Percentiles rank a stretch among this genome's conserved stretches.
Conservation (phyloP, 805 yeast genomes). For the Cyberlindnera saturnus region DNA sequence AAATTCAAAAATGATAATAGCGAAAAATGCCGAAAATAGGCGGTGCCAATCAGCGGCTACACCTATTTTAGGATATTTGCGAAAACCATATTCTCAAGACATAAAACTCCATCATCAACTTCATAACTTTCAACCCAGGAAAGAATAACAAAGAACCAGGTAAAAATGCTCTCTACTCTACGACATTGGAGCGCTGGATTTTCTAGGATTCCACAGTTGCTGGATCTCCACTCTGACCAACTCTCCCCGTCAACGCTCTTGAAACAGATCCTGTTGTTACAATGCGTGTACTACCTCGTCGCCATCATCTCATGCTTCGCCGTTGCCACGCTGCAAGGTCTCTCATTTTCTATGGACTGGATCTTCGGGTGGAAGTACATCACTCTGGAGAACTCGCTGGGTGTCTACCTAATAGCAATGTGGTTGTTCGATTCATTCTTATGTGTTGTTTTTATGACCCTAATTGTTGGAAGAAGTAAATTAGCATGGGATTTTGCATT, state of each 20-base stretch:
- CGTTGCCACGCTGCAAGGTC: slow-evolving; percentile 65
- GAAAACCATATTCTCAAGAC: too few species aligned
- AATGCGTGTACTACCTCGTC: slow-evolving; percentile 68
- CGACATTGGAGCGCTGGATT: slow-evolving; percentile 12
- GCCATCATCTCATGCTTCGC: slow-evolving; percentile 63
- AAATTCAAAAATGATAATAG: neutral
- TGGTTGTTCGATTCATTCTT: slow-evolving; percentile 84
- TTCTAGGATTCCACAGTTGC: slow-evolving; percentile 10
- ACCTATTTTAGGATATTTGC: too few species aligned
- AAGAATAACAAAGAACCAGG: neutral
- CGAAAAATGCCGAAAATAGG: too few species aligned
- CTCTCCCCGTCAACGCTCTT: slow-evolving; percentile 54
- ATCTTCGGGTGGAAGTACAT: slow-evolving; percentile 77
- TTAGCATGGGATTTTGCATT: slow-evolving; percentile 94
- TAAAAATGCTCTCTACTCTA: slow-evolving; percentile 1
- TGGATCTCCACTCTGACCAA: slow-evolving; percentile 28
- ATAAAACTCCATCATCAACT: too few species aligned
- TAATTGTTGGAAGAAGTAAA: slow-evolving; percentile 88
- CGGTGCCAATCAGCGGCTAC: too few species aligned
- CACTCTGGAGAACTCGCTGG: slow-evolving; percentile 70
- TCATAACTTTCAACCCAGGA: neutral
- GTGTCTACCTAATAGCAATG: slow-evolving; percentile 62
- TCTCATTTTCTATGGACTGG: slow-evolving; percentile 60
- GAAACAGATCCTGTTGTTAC: slow-evolving; percentile 72
- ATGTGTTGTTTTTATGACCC: slow-evolving; percentile 76